These are phyloP conservation scores for Annona squamosa DNA, from an alignment of 164 flowering plant species.

Conservation along the genomic window DNA sequence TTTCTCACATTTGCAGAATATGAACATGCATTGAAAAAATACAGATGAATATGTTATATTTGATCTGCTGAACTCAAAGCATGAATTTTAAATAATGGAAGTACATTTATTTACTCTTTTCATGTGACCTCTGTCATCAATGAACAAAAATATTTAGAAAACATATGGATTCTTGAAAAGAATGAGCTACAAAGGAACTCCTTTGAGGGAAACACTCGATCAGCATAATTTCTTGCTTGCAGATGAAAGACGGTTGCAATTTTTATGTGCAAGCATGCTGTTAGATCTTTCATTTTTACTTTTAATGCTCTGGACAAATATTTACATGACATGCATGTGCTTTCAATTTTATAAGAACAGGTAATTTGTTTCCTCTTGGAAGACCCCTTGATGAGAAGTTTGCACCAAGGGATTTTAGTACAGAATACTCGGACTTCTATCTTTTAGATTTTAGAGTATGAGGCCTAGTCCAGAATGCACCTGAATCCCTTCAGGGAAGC, in stretches of 20 bases:
- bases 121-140: background rate
- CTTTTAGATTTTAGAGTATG: too few species aligned
- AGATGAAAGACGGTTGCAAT: background rate
- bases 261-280: background rate
- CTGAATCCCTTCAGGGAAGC: background rate
- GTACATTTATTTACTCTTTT: background rate
- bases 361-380: too few species aligned
- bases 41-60: background rate
- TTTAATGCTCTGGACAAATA: background rate
- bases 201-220: background rate
- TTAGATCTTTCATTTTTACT: too few species aligned
- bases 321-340: background rate
- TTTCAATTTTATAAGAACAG: background rate
- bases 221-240: background rate
- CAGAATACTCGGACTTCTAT: too few species aligned
- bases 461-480: background rate
- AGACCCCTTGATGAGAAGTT: too few species aligned
- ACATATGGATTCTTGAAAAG: background rate
- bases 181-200: background rate
- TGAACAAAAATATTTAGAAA: background rate
- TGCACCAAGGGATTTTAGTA: too few species aligned
- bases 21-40: background rate
- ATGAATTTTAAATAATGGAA: background rate
- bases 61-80: background rate
- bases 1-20: background rate